phyloP scores from a whole-genome alignment of 257 asterid species.

The Gentiana straminea region DNA sequence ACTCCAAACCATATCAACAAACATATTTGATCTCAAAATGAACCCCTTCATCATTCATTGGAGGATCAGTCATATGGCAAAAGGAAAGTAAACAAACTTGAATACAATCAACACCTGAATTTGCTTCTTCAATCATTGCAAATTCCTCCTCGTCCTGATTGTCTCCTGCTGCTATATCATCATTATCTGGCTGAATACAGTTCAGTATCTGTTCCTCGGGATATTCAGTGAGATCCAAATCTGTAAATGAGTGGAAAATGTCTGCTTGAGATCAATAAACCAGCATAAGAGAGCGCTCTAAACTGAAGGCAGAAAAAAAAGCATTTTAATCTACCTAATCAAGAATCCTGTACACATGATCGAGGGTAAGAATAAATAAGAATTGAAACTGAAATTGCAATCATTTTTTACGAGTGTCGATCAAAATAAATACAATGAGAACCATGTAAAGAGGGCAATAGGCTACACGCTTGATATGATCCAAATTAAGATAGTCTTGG shows the following conservation, averaged over 20 bases:
- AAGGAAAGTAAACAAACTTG: slow-evolving; percentile 3
- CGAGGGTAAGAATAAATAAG: no score
- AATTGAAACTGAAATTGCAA: no score
- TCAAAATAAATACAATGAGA: no score
- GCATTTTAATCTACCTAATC: no score
- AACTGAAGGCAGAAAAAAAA: no score
- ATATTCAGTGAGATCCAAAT: slow-evolving; percentile 68
- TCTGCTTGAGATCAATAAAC: slow-evolving; percentile 65
- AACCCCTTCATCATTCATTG: neutral
- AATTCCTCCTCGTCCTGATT: slow-evolving; percentile 66
- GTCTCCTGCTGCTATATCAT: slow-evolving; percentile 45
- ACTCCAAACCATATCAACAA: no score
- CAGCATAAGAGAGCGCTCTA: slow-evolving; percentile 7
- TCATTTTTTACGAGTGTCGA: no score
- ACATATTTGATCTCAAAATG: neutral
- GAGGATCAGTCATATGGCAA: neutral
- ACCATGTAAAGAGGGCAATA: no score
- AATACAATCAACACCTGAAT: slow-evolving; percentile 39
- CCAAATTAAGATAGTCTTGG: no score
- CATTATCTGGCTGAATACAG: slow-evolving; percentile 52
- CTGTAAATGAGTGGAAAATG: slow-evolving; percentile 91
- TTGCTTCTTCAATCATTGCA: slow-evolving; percentile 56
- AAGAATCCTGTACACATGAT: no score
- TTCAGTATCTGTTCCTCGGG: slow-evolving; percentile 76
- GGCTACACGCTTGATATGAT: no score